Evolutionary conservation across 441 rosid genomes (phyloP), one percentile per base, ranked within the genome.

Genomic region (Kokia cookei): DNA sequence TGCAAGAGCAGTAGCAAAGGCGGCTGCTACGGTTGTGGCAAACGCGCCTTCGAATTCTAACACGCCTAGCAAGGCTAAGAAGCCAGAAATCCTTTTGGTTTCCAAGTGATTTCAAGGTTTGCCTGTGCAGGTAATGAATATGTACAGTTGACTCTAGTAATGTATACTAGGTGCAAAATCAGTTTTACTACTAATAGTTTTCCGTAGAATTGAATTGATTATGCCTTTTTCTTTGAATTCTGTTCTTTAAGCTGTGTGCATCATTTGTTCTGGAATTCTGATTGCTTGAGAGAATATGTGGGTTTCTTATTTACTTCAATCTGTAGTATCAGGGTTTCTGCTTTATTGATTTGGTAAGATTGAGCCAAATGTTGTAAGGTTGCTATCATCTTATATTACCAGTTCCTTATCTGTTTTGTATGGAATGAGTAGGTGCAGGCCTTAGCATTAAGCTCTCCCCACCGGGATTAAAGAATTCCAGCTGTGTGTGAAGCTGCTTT

Each of bases 71-170:
- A 94, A 89, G 57, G 84, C 90, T 22, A 90, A 82, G 85, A 92
- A 89, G 62, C 97, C 93, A 0, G 98, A 94, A 80, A 84, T 94
- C 77, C 84, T 88, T 79, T 80, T 93, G 79, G 93, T 86, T 59
- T 93, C 96, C 40, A 93, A 90, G 87, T 93, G 86, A 91, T 78
- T 42, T 43, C 48, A 14, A 58, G 43, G 59, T 79, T 73, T 74
- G n/a, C 80, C 77, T 47, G 78, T 79, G 80, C 77, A 74, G 89
- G 89, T 86, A 80, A 67, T 73, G 76, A 62, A 70, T 73, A 29
- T 82, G 83, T 80, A 82, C 77, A 78, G 85, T 60, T 79, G 32
- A 60, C 59, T 29, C 47, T 45, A n/a, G 3, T 60, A 9, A 72
- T n/a, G 45, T 45, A 71, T 57, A 57, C 42, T 48, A n/a, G 2